Evolutionary conservation across 2,329 filamentous ascomycete genomes (phyloP), one percentile per base, ranked within the genome.

Genomic region (Aureobasidium sp.): DNA sequence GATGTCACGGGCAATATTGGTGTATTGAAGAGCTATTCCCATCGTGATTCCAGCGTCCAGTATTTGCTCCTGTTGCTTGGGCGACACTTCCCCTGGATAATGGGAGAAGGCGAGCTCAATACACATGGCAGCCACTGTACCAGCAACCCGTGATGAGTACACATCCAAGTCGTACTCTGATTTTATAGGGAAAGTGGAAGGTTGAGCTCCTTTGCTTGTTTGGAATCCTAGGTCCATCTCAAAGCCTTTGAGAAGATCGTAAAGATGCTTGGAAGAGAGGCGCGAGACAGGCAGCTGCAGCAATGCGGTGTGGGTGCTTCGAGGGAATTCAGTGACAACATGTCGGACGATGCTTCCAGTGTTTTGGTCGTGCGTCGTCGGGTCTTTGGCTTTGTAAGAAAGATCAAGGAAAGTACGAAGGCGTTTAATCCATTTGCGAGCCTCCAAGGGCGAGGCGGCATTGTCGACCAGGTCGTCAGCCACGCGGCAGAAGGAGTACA

Each of bases 1-100:
- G n/a, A 91, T 85, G 68, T 91, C 88, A 25, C 88, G 84, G 3
- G 87, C 85, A 64, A 91, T 90, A 68, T 91, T 91, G 68, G 89
- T 83, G 67, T 87, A 90, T 68, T 91, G 88, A n/a, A 91, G 75
- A 1, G 88, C 87, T 37, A 87, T 81, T 0, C 88, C 88, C 87
- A 90, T 90, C 31, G 79, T 77, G 22, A 79, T 78, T 1, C 86
- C 86, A 0, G 85, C 82, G 17, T 75, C 69, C 15, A 86, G 75
- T 6, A 89, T 77, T 2, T 74, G 69, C 15, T 76, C 70, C 45
- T 77, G 73, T 47, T 71, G 63, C 34, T 62, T 4, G 5, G 71
- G 66, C 8, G 67, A 64, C 31, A 72, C 66, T 31, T 64, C 71
- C 64, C 52, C 76, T 37, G 67, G 74, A 61, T 76, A 79, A 67